Percentiles rank a stretch among this genome's conserved stretches.
Evolutionary conservation across 2,329 filamentous ascomycete genomes (phyloP).

Genomic region (Penicillium hesseltinei): DNA sequence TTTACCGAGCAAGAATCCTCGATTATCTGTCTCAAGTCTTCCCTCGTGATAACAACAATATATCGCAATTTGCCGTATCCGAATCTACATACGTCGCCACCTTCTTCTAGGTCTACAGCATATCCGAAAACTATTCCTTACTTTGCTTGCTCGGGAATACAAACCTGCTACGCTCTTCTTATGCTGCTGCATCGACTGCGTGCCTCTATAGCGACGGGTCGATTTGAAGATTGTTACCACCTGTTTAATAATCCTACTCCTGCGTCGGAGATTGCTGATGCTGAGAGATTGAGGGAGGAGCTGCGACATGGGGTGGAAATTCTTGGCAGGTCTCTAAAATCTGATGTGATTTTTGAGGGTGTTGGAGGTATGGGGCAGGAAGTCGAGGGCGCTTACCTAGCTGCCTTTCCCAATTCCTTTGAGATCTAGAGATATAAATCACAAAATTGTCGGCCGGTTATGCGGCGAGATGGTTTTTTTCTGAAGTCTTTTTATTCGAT

Average conservation of each 20-base stretch:
- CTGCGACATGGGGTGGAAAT: slow-evolving; percentile 20
- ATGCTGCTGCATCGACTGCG: slow-evolving; percentile 26
- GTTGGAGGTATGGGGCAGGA: slow-evolving; percentile 23
- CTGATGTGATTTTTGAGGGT: slow-evolving; percentile 25
- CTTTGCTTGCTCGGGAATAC: slow-evolving; percentile 25
- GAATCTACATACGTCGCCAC: not conserved
- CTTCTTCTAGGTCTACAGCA: not conserved
- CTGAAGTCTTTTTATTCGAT: not conserved
- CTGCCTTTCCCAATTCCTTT: slow-evolving; percentile 13
- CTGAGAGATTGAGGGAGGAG: slow-evolving; percentile 24
- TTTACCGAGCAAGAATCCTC: slow-evolving; percentile 27
- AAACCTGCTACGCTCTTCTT: slow-evolving; percentile 23
- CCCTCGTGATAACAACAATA: slow-evolving; percentile 19
- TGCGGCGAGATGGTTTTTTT: not conserved
- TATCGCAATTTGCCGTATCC: slow-evolving; percentile 20
- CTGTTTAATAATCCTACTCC: slow-evolving; percentile 21
- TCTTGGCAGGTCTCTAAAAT: slow-evolving; percentile 17
- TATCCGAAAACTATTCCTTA: slow-evolving; percentile 23
- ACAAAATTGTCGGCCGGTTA: not conserved
- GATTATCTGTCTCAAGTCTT: slow-evolving; percentile 25
- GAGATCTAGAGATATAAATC: slow-evolving; percentile 5
- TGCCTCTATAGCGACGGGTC: slow-evolving; percentile 16
- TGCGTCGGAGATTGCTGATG: slow-evolving; percentile 23
- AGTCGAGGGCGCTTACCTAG: slow-evolving; percentile 23
- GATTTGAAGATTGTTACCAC: slow-evolving; percentile 20